Base-by-base conservation (phyloP, 441 rosid genomes). In the Aquilaria agallochum region DNA sequence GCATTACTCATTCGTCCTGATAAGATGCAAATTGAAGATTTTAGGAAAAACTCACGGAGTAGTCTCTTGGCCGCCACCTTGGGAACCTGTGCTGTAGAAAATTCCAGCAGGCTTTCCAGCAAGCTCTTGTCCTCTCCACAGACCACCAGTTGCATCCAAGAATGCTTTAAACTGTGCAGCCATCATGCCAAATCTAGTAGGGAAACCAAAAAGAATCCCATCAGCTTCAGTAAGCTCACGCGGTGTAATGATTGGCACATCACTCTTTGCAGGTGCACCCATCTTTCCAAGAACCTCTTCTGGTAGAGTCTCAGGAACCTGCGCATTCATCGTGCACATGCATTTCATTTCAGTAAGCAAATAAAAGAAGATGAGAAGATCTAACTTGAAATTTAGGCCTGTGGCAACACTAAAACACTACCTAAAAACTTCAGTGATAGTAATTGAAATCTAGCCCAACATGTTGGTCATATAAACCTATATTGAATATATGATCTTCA, bases 21-120 rank as follows among this genome's bases (percentile, higher is more conserved):
- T 40, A 40, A 40, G 45, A 40, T 40, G 45, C 45, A 40, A 40
- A 20, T 9, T n/a, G 47, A 5, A 2, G 30, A 10, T 53, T 3
- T 56, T 53, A 42, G 45, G 11, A 52, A 53, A 36, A 58, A 70
- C 80, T 75, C 53, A 80, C 85, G 85, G 54, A 2, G 85, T 80
- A 46, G 85, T 81, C 75, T 81, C 85, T 59, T 81, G 85, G 20
- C 85, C 85, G 33, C 85, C 80, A 13, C 85, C 85, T 63, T 81
- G 85, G 50, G 85, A 68, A 2, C 77, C 80, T 2, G 83, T 81
- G 76, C 83, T 76, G 74, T 71, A 65, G 80, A 81, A 81, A 54
- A 81, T 71, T 10, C 85, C 85, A 9, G 83, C 85, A 14, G 85
- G 85, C 61, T 81, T 81, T 52, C 85, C 85, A 0, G 80, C 79